Evolutionary conservation across 2,329 filamentous ascomycete genomes (phyloP), one percentile per base, ranked within the genome.

Genomic region (Ophiostoma triangulosporum): DNA sequence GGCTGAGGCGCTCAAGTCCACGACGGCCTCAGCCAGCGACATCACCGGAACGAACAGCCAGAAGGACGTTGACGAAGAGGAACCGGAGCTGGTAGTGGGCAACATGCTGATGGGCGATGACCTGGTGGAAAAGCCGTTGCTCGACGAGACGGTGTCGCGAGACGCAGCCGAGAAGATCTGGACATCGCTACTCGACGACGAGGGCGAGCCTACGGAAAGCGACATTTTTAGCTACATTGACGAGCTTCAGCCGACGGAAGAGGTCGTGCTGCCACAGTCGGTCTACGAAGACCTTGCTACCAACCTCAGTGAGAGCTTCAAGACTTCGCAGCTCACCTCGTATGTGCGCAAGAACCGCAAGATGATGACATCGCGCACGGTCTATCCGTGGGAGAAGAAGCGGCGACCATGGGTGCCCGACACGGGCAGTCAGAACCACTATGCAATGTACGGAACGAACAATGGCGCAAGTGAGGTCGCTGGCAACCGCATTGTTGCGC

Each of bases 181-280:
- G 53, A 49, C 50, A 20, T 20, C 52, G 22, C 32, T 55, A 27
- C 45, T 57, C 1, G 38, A 32, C 29, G 48, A 54, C 17, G 43
- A 40, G 12, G 45, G 33, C 22, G 57, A 57, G 3, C 60, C 64
- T 3, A 57, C 63, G 1, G 62, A 57, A 2, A 62, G 68, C 17
- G 70, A 76, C 40, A 63, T 71, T 1, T 61, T 67, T 49, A 61
- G 63, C 3, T 73, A 76, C 54, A 71, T 81, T 17, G 65, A 78
- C 31, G 70, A 71, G 53, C 60, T 80, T 32, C 68, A 68, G 35
- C 77, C 77, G 1, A 54, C 53, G 1, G 66, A 68, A 6, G 66
- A 66, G 24, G 66, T 56, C 1, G 59, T 68, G 8, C 54, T 80
- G 4, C 60, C 65, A 1, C 59, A 63, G 32, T 64, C 61, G 0